Evolutionary conservation across 129 eudicot species (phyloP).

Genomic region (sunflower (Helianthus annuus)): HanXRQr2.0-SUNRISE NC_035434.2:57728781-57729280

Average conservation of each 20-base stretch:
- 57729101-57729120: conserved; percentile 90
- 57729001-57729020: too few species aligned
- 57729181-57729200: neutral
- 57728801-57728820: neutral
- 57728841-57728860: neutral
- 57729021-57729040: neutral
- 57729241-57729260: conserved; percentile 2
- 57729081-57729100: conserved; percentile 89
- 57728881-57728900: neutral
- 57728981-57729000: neutral
- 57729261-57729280: conserved; percentile 27
- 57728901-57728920: neutral
- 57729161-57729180: neutral
- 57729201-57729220: conserved; percentile 16
- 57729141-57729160: conserved; percentile 7
- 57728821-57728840: neutral
- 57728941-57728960: neutral
- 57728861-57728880: neutral
- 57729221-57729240: conserved; percentile 17
- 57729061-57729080: conserved; percentile 85
- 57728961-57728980: neutral
- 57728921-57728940: neutral
- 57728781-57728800: neutral
- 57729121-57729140: conserved; percentile 55
- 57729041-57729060: conserved; percentile 59